Evolutionary conservation across 2,329 filamentous ascomycete genomes (phyloP), one percentile per base, ranked within the genome.

Genomic region (Shiraia sp.): DNA sequence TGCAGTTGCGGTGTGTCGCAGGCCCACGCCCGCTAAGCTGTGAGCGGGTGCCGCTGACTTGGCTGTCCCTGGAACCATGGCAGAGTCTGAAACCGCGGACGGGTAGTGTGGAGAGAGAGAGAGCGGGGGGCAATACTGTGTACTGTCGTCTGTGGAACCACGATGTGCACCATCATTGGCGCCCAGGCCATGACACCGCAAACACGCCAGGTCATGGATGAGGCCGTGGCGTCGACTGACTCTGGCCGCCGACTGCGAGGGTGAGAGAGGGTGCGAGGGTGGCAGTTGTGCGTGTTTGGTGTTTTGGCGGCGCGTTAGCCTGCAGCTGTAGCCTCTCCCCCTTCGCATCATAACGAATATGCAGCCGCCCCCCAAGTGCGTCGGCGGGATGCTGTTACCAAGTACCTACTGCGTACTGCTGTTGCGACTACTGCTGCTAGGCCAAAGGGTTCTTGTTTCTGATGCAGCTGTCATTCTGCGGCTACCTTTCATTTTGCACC

Each of bases 11-110:
- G 53, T 58, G 57, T 58, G 57, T 60, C 49, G 52, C 56, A 59
- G 37, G 34, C 46, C 36, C 32, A 19, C 24, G 32, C 42, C 34
- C 16, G 26, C 34, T 29, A 23, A 33, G 32, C 15, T 30, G 10
- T 23, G 19, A 17, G 40, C 34, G 25, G 36, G 43, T 40, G 29
- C 40, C 43, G 34, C 47, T 47, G 42, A 39, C 36, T 32, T 43
- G 36, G 31, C 51, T 52, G 51, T 33, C 47, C 41, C 53, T 44
- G 37, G 42, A 44, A 42, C 45, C 41, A 24, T 36, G 33, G 42
- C 34, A 19, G 31, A 15, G 49, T 47, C 49, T 61, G 60, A 63
- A 63, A 60, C 57, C 45, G 48, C 49, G 50, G 56, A 47, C 44
- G 47, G 45, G 43, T 42, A 43, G 4, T 22, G 19, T 22, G n/a